Conservation (phyloP, 352 stramenopile species). For the Phytophthora agathidicida region DNA sequence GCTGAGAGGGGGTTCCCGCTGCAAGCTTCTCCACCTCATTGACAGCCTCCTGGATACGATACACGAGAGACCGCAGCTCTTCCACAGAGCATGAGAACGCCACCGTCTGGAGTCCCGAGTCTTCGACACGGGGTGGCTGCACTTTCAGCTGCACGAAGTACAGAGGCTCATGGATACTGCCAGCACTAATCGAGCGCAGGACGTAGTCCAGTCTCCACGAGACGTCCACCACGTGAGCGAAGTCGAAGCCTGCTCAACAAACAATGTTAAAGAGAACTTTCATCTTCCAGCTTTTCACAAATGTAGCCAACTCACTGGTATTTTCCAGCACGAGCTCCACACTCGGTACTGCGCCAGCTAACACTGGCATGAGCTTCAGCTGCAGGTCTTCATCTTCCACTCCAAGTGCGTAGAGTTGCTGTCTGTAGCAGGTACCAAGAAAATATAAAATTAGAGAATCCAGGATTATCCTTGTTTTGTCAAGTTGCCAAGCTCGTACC, state of each 20-base stretch:
- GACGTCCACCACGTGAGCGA: slow-evolving; percentile 75
- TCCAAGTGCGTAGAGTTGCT: slow-evolving; percentile 36
- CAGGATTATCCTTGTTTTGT: neutral
- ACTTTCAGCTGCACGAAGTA: slow-evolving; percentile 76
- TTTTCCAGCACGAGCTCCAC: slow-evolving; percentile 41
- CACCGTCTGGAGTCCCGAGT: slow-evolving; percentile 35
- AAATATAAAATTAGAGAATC: slow-evolving; percentile 19
- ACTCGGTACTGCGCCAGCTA: slow-evolving; percentile 20
- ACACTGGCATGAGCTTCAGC: slow-evolving; percentile 24
- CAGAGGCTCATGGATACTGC: slow-evolving; percentile 56
- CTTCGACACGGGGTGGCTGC: slow-evolving; percentile 44
- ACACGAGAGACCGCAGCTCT: slow-evolving; percentile 71
- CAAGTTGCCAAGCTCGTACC: slow-evolving; percentile 23
- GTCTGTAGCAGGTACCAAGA: slow-evolving; percentile 14
- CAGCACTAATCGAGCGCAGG: slow-evolving; percentile 56
- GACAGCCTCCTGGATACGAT: slow-evolving; percentile 66
- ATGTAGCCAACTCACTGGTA: slow-evolving; percentile 25
- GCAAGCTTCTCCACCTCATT: slow-evolving; percentile 70
- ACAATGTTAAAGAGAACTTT: neutral
- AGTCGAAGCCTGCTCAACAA: slow-evolving; percentile 59
- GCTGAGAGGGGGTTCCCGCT: slow-evolving; percentile 13
- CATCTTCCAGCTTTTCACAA: neutral
- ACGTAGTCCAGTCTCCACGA: slow-evolving; percentile 79
- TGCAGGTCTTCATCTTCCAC: slow-evolving; percentile 37
- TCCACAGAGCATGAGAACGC: slow-evolving; percentile 75